Base-by-base conservation (phyloP, 495 filamentous ascomycete genomes). In the Xylaria longipes region DNA sequence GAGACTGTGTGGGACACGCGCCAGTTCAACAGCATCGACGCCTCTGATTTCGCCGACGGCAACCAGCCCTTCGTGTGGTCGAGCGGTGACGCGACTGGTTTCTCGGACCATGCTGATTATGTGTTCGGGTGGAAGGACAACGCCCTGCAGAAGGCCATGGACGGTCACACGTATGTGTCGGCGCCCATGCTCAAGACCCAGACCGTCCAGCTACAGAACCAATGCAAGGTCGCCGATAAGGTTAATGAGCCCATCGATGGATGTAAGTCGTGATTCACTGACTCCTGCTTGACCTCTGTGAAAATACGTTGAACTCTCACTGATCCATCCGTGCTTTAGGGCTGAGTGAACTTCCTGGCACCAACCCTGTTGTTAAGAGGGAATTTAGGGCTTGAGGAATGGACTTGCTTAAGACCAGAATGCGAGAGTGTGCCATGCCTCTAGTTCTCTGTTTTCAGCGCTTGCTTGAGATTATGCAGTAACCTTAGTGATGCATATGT, bases 31-130 rank as follows among this genome's bases (percentile, higher is more conserved):
- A 62, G 77, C 68, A 58, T 86, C 66, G 80, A 82, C 17, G 80
- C 84, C 37, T 73, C 81, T 41, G 81, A 79, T 74, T 82, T 82
- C 67, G 76, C 77, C 46, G 74, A 82, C 41, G 82, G 82, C 69
- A 67, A 70, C 22, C 82, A 85, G 72, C 83, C 84, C 11, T 85
- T 86, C 71, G 81, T 85, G 0, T 86, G 82, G 82, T 76, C 77
- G n/a, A 81, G 76, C 41, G 81, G 81, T 27, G 78, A 85, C 62
- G 80, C 82, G 6, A 80, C 73, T n/a, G 79, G 79, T 9, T 79
- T 74, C 27, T 68, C 72, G 5, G 73, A 71, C 66, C 79, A 80
- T 60, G 79, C 77, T 25, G 79, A 80, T 20, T 80, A 79, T 65
- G 43, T 79, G 11, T 80, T 80, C 60, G 77, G 79, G 1, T 79